These are phyloP conservation scores for Sordariomycetes sp. DNA, from an alignment of 2,329 filamentous ascomycete genomes.

Conservation along the genomic window DNA sequence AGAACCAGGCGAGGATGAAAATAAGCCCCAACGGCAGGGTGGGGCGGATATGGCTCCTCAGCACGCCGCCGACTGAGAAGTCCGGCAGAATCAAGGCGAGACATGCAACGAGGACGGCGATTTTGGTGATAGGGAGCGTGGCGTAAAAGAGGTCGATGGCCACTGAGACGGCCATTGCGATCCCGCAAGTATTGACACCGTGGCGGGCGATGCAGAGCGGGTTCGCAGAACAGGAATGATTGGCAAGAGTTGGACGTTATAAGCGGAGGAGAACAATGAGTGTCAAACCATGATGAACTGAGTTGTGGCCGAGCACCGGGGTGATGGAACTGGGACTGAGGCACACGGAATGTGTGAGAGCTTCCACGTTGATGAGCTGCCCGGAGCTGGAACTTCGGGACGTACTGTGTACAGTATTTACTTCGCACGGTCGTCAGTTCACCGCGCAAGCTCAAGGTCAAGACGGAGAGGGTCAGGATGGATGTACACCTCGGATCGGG, in stretches of 20 bases:
- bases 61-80: background rate
- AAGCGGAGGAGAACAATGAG: background rate
- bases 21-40: slow-evolving; percentile 7
- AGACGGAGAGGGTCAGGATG: too few species aligned
- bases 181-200: background rate
- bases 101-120: background rate
- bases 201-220: background rate
- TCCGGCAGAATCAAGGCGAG: background rate
- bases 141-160: background rate
- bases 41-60: background rate
- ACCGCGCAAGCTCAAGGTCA: background rate
- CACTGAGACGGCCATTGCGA: background rate
- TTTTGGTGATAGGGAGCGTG: background rate
- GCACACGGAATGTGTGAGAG: background rate
- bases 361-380: background rate
- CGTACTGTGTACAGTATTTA: background rate
- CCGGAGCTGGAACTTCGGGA: background rate
- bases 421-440: background rate
- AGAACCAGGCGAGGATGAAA: slow-evolving; percentile 19
- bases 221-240: background rate
- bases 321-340: background rate
- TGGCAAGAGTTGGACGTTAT: background rate
- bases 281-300: background rate
- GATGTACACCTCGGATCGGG: too few species aligned
- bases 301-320: background rate